phyloP scores from a whole-genome alignment of 805 yeast genomes.

The Monosporozyma yasuniensis region DNA sequence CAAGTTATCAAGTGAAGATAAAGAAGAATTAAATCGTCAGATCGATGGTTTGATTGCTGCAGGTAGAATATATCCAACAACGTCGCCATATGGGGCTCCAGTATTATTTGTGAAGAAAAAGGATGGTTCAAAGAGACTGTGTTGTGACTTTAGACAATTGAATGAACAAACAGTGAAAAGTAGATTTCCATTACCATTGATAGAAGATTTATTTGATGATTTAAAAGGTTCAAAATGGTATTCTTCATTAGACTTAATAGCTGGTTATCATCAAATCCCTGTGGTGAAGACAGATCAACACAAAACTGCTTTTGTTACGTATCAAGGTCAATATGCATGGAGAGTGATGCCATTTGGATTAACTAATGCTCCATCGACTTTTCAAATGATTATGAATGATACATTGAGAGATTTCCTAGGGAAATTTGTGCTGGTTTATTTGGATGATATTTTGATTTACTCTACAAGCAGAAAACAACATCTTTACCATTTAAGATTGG shows the following conservation, averaged over 20 bases:
- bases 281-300: conserved; percentile 4
- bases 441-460: conserved; percentile 2
- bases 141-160: conserved; percentile 5
- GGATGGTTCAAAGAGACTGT: conserved; percentile 1
- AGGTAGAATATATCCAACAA: neutral
- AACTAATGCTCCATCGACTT: conserved; percentile 3
- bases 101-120: neutral
- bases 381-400: conserved; percentile 1
- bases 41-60: neutral
- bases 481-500: neutral
- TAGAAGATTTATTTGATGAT: conserved; percentile 1
- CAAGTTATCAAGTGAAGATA: neutral
- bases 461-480: neutral
- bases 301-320: conserved; percentile 3
- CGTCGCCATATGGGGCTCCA: no score
- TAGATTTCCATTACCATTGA: conserved; percentile 2
- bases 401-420: neutral
- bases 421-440: neutral
- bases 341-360: conserved; percentile 6
- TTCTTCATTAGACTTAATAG: conserved; percentile 6
- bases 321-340: neutral
- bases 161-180: conserved; percentile 3
- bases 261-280: conserved; percentile 13
- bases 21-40: neutral
- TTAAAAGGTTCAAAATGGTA: neutral